Evolutionary conservation across 345 rosid species (phyloP).

Genomic region (Isatis tinctoria): DNA sequence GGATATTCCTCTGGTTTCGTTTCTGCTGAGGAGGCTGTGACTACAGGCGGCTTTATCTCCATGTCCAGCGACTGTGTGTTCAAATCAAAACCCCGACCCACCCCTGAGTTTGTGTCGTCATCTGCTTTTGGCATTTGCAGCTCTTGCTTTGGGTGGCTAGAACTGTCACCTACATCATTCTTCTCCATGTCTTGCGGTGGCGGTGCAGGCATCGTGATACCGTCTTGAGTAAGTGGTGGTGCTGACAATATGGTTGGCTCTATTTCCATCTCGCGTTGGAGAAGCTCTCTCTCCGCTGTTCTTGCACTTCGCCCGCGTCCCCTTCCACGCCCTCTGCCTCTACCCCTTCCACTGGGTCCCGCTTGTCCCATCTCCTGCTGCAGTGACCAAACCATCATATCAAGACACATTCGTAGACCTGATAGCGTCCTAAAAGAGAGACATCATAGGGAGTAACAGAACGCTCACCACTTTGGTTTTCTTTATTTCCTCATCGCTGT

Average conservation of each 20-base stretch:
- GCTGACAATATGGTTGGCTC: conserved; percentile 39
- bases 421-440: neutral
- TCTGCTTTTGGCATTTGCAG: conserved; percentile 34
- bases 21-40: conserved; percentile 12
- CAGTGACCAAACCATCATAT: conserved; percentile 12
- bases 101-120: conserved; percentile 32
- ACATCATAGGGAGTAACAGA: neutral
- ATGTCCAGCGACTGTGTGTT: conserved; percentile 55
- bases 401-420: neutral
- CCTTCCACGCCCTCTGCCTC: conserved; percentile 95
- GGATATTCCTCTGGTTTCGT: conserved; percentile 50
- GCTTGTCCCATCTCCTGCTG: conserved; percentile 70
- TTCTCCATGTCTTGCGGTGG: conserved; percentile 10
- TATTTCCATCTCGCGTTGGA: conserved; percentile 56
- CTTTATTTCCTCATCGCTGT: conserved; percentile 84
- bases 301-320: conserved; percentile 83
- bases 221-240: conserved; percentile 1
- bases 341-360: conserved; percentile 73
- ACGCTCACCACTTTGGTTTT: conserved; percentile 65
- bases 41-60: conserved; percentile 41
- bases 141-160: conserved; percentile 29
- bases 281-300: conserved; percentile 55
- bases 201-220: neutral
- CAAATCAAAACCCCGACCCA: conserved; percentile 32
- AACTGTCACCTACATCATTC: conserved; percentile 8